Evolutionary conservation across 1,139 yeast species (phyloP), one percentile per base, ranked within the genome.

Genomic region (Diutina ranongensis): DNA sequence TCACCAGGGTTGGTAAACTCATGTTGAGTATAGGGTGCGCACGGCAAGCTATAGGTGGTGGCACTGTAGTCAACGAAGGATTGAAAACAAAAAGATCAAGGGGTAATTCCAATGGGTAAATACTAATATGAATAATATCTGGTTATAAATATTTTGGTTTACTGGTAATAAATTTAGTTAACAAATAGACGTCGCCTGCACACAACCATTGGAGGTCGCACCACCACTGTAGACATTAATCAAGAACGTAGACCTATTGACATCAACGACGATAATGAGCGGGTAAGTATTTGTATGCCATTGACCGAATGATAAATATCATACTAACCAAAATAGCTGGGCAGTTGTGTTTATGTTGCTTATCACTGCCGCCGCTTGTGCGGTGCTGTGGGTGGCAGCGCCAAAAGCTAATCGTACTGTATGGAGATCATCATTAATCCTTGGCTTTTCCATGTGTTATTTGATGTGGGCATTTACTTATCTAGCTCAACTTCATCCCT

Each of bases 401-500:
- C 83, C 83, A 31, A 74, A 73, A 57, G 72, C 74, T 50, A 79
- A 76, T 56, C 68, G 69, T 49, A 72, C 80, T 32, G 97, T 89
- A 42, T 88, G 95, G 94, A 78, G 97, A 67, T 84, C 95, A 47
- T 85, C 96, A 12, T 78, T 88, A 45, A 80, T 83, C 47, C 71
- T 89, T 52, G 77, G 89, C 3, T 63, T 89, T 58, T 80, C 94
- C 20, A 84, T 88, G 95, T 83, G 88, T 71, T 88, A 76, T 62
- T 71, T 88, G 58, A 85, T 88, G 95, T 87, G 96, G 96, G 96
- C 95, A 27, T 80, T 86, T 54, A 86, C 96, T 7, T 86, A 84
- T 57, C 65, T 86, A 53, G 78, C 81, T 32, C 94, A 83, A 57
- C 66, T 83, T 49, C 92, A 83, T 61, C 94, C 94, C n/a, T 68